Evolutionary conservation across 2,329 filamentous ascomycete species (phyloP).

Genomic region (Cladorrhinum sp.): DNA sequence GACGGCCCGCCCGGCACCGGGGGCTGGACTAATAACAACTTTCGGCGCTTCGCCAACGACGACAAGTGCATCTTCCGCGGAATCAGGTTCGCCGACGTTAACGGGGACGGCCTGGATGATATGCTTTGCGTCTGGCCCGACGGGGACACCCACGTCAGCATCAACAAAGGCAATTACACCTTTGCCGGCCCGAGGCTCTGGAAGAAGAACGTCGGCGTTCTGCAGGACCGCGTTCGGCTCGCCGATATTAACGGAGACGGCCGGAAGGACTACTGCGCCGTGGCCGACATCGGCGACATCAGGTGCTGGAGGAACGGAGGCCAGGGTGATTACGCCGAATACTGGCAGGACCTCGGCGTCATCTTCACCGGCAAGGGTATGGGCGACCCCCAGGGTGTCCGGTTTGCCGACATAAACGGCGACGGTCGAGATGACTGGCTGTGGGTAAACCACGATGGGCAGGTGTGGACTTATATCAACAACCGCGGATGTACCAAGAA

Average conservation of each 20-base stretch:
- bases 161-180: slow-evolving; percentile 12
- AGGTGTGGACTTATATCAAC: slow-evolving; percentile 25
- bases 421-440: slow-evolving; percentile 27
- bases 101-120: slow-evolving; percentile 14
- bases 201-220: neutral
- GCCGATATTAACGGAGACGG: slow-evolving; percentile 14
- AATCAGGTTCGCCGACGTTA: slow-evolving; percentile 9
- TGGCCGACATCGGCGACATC: slow-evolving; percentile 25
- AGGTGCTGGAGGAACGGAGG: slow-evolving; percentile 18
- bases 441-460: slow-evolving; percentile 22
- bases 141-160: neutral
- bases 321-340: slow-evolving; percentile 16
- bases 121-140: slow-evolving; percentile 6
- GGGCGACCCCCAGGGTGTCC: slow-evolving; percentile 17
- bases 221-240: slow-evolving; percentile 4
- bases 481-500: slow-evolving; percentile 22
- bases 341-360: slow-evolving; percentile 34
- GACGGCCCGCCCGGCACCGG: no score
- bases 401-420: slow-evolving; percentile 13
- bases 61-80: slow-evolving; percentile 4
- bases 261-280: slow-evolving; percentile 8
- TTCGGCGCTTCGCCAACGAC: neutral
- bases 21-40: neutral
- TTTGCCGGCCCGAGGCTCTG: neutral
- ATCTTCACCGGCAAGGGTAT: slow-evolving; percentile 24